Evolutionary conservation across 257 asterid genomes (phyloP).

Genomic region (Gentiana dahurica): DNA sequence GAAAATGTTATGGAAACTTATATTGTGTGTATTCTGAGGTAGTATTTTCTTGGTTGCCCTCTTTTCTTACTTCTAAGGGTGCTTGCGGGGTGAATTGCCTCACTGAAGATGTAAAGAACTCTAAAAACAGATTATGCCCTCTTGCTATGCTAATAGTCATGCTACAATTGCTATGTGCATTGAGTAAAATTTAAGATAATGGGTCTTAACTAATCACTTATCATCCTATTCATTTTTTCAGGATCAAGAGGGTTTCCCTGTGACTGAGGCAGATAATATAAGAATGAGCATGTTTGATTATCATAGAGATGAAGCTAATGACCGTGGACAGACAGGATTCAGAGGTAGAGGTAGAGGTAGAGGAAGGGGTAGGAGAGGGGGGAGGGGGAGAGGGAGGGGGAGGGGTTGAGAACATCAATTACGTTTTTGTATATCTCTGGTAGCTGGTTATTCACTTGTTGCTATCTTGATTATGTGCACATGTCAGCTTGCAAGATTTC

Average conservation of each 20-base stretch:
- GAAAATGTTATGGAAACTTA: too few species aligned
- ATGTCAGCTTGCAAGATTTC: background rate
- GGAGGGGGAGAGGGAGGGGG: slow-evolving; percentile 16
- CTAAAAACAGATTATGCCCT: too few species aligned
- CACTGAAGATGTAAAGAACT: too few species aligned
- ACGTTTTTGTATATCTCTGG: background rate
- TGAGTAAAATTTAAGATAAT: too few species aligned
- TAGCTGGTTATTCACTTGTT: background rate
- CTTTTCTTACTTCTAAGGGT: too few species aligned
- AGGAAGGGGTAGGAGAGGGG: slow-evolving; percentile 26
- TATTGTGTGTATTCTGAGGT: too few species aligned
- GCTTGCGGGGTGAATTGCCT: too few species aligned
- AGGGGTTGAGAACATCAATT: slow-evolving; percentile 17
- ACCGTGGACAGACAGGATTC: slow-evolving; percentile 31
- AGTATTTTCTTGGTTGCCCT: too few species aligned
- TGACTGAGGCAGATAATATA: slow-evolving; percentile 44
- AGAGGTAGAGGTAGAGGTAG: slow-evolving; percentile 65
- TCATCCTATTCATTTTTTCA: slow-evolving; percentile 15
- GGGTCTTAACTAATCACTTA: background rate
- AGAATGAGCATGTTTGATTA: slow-evolving; percentile 72
- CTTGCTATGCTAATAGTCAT: too few species aligned
- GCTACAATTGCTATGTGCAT: too few species aligned
- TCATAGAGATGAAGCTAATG: slow-evolving; percentile 39
- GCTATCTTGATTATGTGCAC: background rate
- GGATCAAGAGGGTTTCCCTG: slow-evolving; percentile 37